Evolutionary conservation across 1,284 basidiomycete genomes (phyloP).

Genomic region (Stereum hirsutum): DNA sequence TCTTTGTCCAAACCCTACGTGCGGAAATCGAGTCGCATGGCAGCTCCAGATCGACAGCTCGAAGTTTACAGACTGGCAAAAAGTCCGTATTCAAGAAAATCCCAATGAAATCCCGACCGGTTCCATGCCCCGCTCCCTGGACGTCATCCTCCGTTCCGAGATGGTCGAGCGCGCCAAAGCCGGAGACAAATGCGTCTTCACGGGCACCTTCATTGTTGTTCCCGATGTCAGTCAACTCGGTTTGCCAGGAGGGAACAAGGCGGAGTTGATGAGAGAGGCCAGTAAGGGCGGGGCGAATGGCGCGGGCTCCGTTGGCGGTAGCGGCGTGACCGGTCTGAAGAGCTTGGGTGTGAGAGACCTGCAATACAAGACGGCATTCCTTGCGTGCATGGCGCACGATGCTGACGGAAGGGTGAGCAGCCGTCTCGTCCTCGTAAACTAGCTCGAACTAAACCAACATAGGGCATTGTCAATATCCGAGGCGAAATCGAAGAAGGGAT

Average conservation of each 20-base stretch:
- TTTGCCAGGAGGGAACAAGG: constrained; percentile 87
- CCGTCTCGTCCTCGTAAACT: not conserved
- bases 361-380: constrained; percentile 97
- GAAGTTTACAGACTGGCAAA: constrained; percentile 99
- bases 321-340: constrained; percentile 92
- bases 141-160: constrained; percentile 93
- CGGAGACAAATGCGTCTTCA: constrained; percentile 98
- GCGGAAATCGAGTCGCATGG: constrained; percentile 88
- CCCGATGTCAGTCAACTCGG: constrained; percentile 97
- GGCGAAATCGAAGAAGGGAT: constrained; percentile 79
- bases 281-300: constrained; percentile 48
- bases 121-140: constrained; percentile 94
- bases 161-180: constrained; percentile 97
- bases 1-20: constrained; percentile 89
- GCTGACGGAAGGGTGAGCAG: constrained; percentile 73
- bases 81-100: constrained; percentile 98
- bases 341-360: constrained; percentile 91
- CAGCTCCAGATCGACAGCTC: constrained; percentile 94
- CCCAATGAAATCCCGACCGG: constrained; percentile 98
- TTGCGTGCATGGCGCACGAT: constrained; percentile 96
- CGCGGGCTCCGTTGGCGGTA: constrained; percentile 67
- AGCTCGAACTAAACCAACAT: constrained; percentile 5
- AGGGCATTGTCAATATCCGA: constrained; percentile 80
- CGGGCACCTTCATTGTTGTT: constrained; percentile 96
- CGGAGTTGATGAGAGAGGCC: constrained; percentile 86